Conservation (phyloP, 2,329 filamentous ascomycete species). For the Aspergillus sp. region DNA sequence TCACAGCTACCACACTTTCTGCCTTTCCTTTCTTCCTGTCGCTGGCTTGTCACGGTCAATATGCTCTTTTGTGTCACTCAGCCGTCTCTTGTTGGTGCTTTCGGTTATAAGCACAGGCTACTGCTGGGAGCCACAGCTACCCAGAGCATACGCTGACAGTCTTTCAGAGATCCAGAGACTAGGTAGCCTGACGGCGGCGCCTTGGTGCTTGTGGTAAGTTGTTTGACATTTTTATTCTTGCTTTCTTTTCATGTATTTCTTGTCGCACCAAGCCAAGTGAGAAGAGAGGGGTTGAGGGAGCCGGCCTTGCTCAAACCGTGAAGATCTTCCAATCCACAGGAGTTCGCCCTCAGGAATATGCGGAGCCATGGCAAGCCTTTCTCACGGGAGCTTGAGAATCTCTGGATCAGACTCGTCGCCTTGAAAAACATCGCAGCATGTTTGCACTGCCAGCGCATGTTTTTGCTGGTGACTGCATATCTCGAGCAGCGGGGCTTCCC, state of each 20-base stretch:
- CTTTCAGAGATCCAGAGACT: background rate
- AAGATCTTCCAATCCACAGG: background rate
- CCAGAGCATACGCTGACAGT: conserved; percentile 2
- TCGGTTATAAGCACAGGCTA: conserved; percentile 2
- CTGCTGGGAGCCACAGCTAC: background rate
- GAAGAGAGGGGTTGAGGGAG: background rate
- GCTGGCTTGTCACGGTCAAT: background rate
- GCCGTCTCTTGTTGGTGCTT: background rate
- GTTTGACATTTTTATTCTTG: background rate
- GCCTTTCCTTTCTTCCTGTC: background rate
- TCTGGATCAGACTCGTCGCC: background rate
- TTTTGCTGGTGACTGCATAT: conserved; percentile 11
- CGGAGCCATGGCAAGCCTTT: background rate
- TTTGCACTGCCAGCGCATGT: background rate
- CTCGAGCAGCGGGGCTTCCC: conserved; percentile 11
- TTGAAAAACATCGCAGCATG: background rate
- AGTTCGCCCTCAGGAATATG: conserved; percentile 1
- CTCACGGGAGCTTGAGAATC: background rate
- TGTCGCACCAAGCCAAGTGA: background rate
- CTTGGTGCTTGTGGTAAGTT: background rate
- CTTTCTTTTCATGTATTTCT: background rate
- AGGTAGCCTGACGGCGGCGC: background rate
- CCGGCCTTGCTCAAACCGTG: conserved; percentile 8
- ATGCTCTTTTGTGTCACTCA: background rate
- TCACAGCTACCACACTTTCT: background rate